Base-by-base conservation (phyloP, 2,329 filamentous ascomycete genomes). In the Plenodomus tracheiphilus region DNA sequence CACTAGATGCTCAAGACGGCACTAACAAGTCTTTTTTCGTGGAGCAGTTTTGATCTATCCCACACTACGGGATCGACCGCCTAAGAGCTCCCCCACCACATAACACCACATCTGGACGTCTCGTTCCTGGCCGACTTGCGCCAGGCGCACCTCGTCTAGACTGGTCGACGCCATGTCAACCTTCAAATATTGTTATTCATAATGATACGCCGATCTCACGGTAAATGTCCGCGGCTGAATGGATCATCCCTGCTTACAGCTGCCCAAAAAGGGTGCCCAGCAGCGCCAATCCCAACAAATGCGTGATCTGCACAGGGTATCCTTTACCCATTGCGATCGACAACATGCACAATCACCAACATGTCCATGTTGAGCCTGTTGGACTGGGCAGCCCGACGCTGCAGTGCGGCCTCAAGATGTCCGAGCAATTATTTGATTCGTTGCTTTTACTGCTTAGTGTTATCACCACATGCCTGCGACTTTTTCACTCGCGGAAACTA, bases 1-100 rank as follows among this genome's bases (percentile, higher is more conserved):
- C 22, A 25, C 10, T 25, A 25, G 22, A 5, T 10, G 5, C 22
- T 10, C 22, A 10, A 25, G 22, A 10, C 22, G 22, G 22, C 22
- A 10, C 22, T n/a, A n/a, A 10, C 22, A 5, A 25, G 5, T 25
- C 10, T 25, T 10, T 5, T 25, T 30, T 34, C 25, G 17, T 5
- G 10, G 22, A 25, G 22, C 22, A 25, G 10, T 25, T 25, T 40
- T 39, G 21, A 30, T 37, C 16, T 43, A 28, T 39, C 25, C 19
- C 35, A 18, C 32, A 45, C 46, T 45, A 32, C 48, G 43, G 40
- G 45, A 54, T 45, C 38, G 43, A 43, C 48, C 42, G 48, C 32
- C 18, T 22, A 22, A 22, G 16, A 43, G 41, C 11, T 18, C n/a
- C 34, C 37, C 19, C 25, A 25, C 22, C 22, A 21, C 13, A 18